phyloP scores from a whole-genome alignment of 495 filamentous ascomycete genomes.

The Viridothelium virens region DNA sequence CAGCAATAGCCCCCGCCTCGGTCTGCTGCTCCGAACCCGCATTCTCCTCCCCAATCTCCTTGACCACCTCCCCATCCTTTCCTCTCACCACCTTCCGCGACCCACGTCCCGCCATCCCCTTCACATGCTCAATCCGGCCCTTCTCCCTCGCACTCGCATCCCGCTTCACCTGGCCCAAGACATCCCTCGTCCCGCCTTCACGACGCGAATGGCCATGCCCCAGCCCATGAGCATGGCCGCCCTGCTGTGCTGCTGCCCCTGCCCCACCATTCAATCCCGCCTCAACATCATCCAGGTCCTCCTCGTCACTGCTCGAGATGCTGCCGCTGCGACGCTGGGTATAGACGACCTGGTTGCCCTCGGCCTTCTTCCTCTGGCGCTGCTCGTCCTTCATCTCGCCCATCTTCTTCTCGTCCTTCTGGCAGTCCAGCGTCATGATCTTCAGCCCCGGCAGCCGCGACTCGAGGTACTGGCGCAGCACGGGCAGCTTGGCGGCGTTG shows the following conservation, averaged over 20 bases:
- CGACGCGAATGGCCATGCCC: slow-evolving; percentile 13
- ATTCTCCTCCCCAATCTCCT: background rate
- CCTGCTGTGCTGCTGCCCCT: too few species aligned
- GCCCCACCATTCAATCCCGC: slow-evolving; percentile 29
- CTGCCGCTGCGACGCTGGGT: slow-evolving; percentile 49
- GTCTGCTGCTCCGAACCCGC: background rate
- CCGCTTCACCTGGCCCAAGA: slow-evolving; percentile 13
- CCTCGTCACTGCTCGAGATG: slow-evolving; percentile 69
- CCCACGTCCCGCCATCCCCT: background rate
- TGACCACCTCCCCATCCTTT: slow-evolving; percentile 8
- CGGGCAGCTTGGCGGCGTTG: slow-evolving; percentile 61
- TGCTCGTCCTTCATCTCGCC: slow-evolving; percentile 54
- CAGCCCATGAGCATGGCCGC: too few species aligned
- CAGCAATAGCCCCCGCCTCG: background rate
- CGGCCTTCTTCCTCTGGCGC: slow-evolving; percentile 52
- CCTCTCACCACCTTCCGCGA: slow-evolving; percentile 8
- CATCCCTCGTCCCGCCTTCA: slow-evolving; percentile 8
- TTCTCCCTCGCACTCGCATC: slow-evolving; percentile 19
- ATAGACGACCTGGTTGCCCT: slow-evolving; percentile 54
- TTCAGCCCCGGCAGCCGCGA: slow-evolving; percentile 65
- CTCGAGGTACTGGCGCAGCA: slow-evolving; percentile 60
- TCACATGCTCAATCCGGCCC: slow-evolving; percentile 11
- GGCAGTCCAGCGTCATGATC: slow-evolving; percentile 60
- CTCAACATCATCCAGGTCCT: slow-evolving; percentile 54
- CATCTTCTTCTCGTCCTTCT: slow-evolving; percentile 56